Conservation (phyloP, 2,329 filamentous ascomycete species). For the Hymenoscyphus scutula region DNA sequence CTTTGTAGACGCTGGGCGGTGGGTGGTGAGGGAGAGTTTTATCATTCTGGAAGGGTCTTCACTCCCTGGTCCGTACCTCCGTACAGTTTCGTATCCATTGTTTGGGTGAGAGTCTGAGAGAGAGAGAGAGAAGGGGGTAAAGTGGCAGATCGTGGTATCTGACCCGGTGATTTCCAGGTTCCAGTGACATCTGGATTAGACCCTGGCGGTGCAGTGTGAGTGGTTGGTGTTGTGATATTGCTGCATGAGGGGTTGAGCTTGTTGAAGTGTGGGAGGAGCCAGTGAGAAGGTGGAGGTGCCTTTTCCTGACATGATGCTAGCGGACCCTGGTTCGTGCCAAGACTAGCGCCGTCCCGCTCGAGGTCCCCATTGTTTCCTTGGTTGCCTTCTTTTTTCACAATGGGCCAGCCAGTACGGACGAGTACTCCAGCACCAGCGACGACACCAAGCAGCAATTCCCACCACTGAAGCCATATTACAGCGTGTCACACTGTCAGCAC, state of each 20-base stretch:
- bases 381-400: not conserved
- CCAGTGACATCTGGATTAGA: not conserved
- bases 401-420: not conserved
- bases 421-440: not conserved
- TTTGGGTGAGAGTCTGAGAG: too few relatives aligned
- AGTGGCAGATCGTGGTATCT: not conserved
- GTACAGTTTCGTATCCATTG: slow-evolving; percentile 2
- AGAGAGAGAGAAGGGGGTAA: too few relatives aligned
- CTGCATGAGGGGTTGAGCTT: slow-evolving; percentile 22
- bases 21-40: not conserved
- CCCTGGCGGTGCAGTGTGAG: slow-evolving; percentile 16
- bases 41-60: not conserved
- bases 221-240: slow-evolving; percentile 25
- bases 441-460: not conserved
- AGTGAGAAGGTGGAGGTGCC: not conserved
- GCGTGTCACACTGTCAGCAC: not conserved
- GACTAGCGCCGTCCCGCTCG: not conserved
- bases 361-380: slow-evolving; percentile 3
- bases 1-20: slow-evolving; percentile 30
- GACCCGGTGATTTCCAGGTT: not conserved
- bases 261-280: slow-evolving; percentile 10
- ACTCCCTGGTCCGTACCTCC: too few relatives aligned
- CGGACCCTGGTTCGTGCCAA: not conserved
- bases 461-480: not conserved
- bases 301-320: not conserved